Evolutionary conservation across 2,329 filamentous ascomycete genomes (phyloP).

Genomic region (Pezicula rhizophila): DNA sequence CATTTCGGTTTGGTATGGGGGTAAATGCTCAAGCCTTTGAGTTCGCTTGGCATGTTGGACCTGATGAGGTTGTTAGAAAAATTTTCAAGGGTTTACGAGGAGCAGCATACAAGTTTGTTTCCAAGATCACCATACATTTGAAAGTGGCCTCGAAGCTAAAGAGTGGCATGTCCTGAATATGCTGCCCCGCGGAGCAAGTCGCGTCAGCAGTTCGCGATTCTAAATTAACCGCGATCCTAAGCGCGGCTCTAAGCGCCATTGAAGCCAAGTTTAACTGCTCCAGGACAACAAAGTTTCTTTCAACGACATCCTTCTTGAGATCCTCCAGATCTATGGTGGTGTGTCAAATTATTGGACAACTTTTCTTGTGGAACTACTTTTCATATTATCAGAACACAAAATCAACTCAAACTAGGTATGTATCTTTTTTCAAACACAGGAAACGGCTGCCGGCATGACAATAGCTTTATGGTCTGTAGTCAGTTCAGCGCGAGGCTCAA

Average conservation of each 20-base stretch:
- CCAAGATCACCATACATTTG: slow-evolving; percentile 66
- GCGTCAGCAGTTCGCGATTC: too few species aligned
- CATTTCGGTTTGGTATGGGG: slow-evolving; percentile 86
- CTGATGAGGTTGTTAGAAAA: slow-evolving; percentile 36
- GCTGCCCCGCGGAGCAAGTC: too few species aligned
- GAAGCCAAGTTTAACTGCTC: background rate
- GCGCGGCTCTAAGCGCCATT: too few species aligned
- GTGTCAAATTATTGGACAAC: too few species aligned
- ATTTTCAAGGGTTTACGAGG: background rate
- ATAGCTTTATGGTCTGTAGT: slow-evolving; percentile 4
- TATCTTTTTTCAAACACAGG: background rate
- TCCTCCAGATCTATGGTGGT: background rate
- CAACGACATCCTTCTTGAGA: background rate
- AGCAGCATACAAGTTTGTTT: slow-evolving; percentile 54
- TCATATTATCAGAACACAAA: too few species aligned
- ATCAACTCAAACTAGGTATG: too few species aligned
- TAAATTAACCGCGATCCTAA: too few species aligned
- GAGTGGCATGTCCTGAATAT: background rate
- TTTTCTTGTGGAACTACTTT: too few species aligned
- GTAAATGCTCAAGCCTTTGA: slow-evolving; percentile 77
- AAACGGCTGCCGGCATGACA: slow-evolving; percentile 12
- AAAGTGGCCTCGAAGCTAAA: background rate
- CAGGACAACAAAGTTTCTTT: background rate
- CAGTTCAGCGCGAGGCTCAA: background rate
- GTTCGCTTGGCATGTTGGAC: slow-evolving; percentile 95